Evolutionary conservation across 2,329 filamentous ascomycete species (phyloP).

Genomic region (Metarhizium rileyi): DNA sequence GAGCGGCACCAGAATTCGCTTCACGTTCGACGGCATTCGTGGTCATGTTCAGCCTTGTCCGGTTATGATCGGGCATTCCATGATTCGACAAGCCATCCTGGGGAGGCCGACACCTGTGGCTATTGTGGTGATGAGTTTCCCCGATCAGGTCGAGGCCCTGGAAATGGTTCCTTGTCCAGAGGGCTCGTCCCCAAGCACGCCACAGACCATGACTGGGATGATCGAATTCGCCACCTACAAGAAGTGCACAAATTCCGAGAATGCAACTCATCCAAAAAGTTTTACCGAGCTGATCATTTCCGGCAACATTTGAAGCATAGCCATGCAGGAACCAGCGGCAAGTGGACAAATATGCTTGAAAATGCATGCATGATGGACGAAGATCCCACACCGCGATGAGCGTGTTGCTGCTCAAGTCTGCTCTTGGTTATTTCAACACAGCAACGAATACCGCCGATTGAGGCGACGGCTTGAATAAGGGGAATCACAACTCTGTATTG

Average conservation of each 20-base stretch:
- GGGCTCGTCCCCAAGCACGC: constrained; percentile 33
- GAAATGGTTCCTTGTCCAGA: constrained; percentile 21
- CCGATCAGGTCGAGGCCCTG: constrained; percentile 35
- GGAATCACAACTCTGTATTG: background rate
- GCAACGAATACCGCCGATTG: background rate
- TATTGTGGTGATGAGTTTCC: constrained; percentile 91
- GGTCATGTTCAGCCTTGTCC: constrained; percentile 86
- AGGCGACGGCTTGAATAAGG: background rate
- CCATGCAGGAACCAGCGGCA: constrained; percentile 89
- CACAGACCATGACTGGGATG: constrained; percentile 82
- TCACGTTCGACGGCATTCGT: constrained; percentile 84
- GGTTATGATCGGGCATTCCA: constrained; percentile 79
- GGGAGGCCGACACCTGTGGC: constrained; percentile 72
- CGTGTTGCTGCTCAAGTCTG: background rate
- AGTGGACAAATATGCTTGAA: constrained; percentile 98
- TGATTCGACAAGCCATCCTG: constrained; percentile 57
- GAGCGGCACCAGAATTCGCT: constrained; percentile 94
- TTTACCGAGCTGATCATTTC: constrained; percentile 95
- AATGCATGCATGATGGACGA: constrained; percentile 92
- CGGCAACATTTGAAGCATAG: constrained; percentile 97
- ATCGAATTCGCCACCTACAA: constrained; percentile 76
- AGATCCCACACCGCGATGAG: constrained; percentile 39
- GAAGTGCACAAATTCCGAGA: constrained; percentile 93
- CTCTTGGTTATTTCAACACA: background rate
- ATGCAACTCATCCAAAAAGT: constrained; percentile 98